These are phyloP conservation scores for Tylopilus sp. DNA, from an alignment of 768 basidiomycete genomes.

Conservation along the genomic window DNA sequence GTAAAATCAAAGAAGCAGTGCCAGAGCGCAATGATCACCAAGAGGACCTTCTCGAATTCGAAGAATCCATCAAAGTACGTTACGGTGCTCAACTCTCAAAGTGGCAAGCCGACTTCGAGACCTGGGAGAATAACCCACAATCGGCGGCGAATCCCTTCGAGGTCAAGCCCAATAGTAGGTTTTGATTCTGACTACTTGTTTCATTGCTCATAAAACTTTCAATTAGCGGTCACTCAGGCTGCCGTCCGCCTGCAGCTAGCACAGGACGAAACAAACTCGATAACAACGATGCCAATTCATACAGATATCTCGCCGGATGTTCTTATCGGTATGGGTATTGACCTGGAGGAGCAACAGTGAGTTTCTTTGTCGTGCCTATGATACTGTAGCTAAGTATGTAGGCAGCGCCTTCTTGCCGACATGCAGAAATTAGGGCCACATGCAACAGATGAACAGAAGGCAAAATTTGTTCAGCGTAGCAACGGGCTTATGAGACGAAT, in stretches of 20 bases:
- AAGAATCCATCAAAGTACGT: not conserved
- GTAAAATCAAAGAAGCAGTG: not conserved
- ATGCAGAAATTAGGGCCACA: not conserved
- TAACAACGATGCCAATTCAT: not conserved
- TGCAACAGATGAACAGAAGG: slow-evolving; percentile 27
- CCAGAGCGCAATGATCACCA: slow-evolving; percentile 5
- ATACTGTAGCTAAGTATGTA: not conserved
- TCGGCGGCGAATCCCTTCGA: slow-evolving; percentile 7
- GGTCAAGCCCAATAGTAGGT: no score
- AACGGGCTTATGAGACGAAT: not conserved
- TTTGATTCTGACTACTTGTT: not conserved
- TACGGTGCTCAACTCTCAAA: not conserved
- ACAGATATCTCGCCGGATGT: not conserved
- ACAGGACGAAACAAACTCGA: not conserved
- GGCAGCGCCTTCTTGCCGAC: not conserved
- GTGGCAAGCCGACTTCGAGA: not conserved
- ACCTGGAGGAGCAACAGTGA: not conserved
- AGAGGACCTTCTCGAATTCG: slow-evolving; percentile 2
- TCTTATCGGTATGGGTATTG: not conserved
- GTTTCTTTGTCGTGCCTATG: not conserved
- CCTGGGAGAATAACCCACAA: slow-evolving; percentile 5
- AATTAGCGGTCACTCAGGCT: no score
- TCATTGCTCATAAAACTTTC: not conserved
- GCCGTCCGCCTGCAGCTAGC: not conserved
- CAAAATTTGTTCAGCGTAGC: no score